These are phyloP conservation scores for Penicillium verhagenii DNA, from an alignment of 495 filamentous ascomycete species.

Conservation along the genomic window DNA sequence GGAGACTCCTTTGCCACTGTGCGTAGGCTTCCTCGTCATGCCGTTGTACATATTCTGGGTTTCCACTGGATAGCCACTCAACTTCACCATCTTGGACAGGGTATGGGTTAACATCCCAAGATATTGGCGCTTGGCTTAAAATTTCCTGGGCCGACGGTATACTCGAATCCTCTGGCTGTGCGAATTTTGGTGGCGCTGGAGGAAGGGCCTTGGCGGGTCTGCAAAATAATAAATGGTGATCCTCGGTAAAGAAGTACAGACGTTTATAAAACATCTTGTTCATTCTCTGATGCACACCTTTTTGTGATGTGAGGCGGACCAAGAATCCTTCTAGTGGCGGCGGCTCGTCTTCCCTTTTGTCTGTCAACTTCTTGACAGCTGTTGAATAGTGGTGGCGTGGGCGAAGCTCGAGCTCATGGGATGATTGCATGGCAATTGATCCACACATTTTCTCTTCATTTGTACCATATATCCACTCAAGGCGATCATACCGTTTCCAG, in stretches of 20 bases:
- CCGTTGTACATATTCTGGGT: slow-evolving; percentile 40
- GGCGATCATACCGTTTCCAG: slow-evolving; percentile 73
- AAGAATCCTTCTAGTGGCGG: slow-evolving; percentile 70
- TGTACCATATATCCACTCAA: slow-evolving; percentile 71
- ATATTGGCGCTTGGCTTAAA: slow-evolving; percentile 56
- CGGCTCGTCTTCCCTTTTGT: slow-evolving; percentile 54
- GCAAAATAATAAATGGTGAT: slow-evolving; percentile 67
- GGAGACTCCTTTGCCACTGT: slow-evolving; percentile 59
- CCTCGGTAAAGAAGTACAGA: slow-evolving; percentile 68
- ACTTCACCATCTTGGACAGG: slow-evolving; percentile 54
- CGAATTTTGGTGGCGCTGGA: slow-evolving; percentile 62
- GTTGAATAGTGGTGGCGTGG: slow-evolving; percentile 71
- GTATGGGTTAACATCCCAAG: slow-evolving; percentile 65
- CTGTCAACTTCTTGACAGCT: slow-evolving; percentile 36
- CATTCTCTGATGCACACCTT: slow-evolving; percentile 56
- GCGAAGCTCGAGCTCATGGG: slow-evolving; percentile 72
- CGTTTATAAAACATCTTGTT: slow-evolving; percentile 70
- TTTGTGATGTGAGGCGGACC: slow-evolving; percentile 65
- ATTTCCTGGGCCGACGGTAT: slow-evolving; percentile 59
- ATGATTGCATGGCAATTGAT: slow-evolving; percentile 67
- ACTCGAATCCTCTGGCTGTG: slow-evolving; percentile 31
- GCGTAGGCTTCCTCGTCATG: slow-evolving; percentile 62
- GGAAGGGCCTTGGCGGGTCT: slow-evolving; percentile 63
- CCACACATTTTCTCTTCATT: slow-evolving; percentile 76
- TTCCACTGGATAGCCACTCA: slow-evolving; percentile 54